Evolutionary conservation across 257 asterid species (phyloP).

Genomic region (Solanum sitiens): DNA sequence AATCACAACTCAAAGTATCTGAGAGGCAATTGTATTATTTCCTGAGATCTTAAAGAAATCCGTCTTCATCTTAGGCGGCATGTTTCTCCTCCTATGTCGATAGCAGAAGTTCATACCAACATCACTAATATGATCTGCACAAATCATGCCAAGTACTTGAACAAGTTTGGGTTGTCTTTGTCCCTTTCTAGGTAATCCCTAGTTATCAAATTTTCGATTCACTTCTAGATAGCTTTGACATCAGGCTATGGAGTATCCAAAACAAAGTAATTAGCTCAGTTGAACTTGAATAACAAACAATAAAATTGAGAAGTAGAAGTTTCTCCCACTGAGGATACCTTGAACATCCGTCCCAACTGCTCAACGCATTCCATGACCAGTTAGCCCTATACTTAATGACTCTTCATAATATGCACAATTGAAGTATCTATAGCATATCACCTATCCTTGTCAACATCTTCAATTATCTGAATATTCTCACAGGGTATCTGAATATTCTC

Average conservation of each 20-base stretch:
- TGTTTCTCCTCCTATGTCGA: background rate
- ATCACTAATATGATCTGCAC: background rate
- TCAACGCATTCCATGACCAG: slow-evolving; percentile 90
- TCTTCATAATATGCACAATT: slow-evolving; percentile 93
- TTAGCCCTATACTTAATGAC: slow-evolving; percentile 83
- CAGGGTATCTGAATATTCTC: slow-evolving; percentile 57
- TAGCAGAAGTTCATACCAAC: background rate
- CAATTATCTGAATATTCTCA: slow-evolving; percentile 90
- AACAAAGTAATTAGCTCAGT: background rate
- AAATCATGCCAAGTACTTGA: slow-evolving; percentile 88
- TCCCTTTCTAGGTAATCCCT: slow-evolving; percentile 91
- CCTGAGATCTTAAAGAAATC: background rate
- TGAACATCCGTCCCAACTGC: slow-evolving; percentile 92
- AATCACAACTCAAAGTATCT: background rate
- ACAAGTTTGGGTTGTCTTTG: slow-evolving; percentile 81
- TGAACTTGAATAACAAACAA: background rate
- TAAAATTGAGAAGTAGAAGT: background rate
- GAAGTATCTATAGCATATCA: slow-evolving; percentile 96
- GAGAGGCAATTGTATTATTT: background rate
- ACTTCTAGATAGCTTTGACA: slow-evolving; percentile 92
- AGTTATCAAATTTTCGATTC: slow-evolving; percentile 90
- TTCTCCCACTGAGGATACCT: slow-evolving; percentile 29
- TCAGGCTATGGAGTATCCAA: slow-evolving; percentile 51
- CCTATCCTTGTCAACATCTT: slow-evolving; percentile 96
- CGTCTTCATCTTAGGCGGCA: no score